Conservation (phyloP, 1,284 basidiomycete species). For the Sanghuangporus baumii region DNA sequence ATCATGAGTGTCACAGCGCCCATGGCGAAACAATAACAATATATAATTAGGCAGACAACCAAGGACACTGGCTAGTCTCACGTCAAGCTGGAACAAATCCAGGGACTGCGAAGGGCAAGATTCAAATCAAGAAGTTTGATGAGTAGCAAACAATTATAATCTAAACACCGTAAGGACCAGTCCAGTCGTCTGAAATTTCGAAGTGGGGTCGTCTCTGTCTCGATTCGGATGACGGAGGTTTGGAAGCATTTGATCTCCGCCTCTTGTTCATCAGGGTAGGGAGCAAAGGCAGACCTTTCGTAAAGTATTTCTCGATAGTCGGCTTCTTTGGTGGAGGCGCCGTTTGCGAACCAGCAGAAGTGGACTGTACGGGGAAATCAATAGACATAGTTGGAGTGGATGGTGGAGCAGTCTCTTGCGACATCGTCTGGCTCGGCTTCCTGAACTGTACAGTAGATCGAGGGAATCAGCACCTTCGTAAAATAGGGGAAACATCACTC, state of each 20-base stretch:
- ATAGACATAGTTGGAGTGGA: constrained; percentile 42
- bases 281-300: constrained; percentile 25
- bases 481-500: neutral
- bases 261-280: constrained; percentile 26
- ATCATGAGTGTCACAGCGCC: neutral
- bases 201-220: constrained; percentile 14
- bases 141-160: neutral
- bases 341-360: constrained; percentile 42
- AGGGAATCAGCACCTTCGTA: neutral
- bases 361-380: constrained; percentile 57
- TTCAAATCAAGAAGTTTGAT: neutral
- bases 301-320: constrained; percentile 39
- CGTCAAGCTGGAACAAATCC: neutral
- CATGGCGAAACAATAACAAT: neutral
- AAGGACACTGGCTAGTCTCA: neutral
- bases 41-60: neutral
- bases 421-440: constrained; percentile 21
- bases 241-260: constrained; percentile 24
- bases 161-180: constrained; percentile 17
- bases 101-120: neutral
- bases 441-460: neutral
- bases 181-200: constrained; percentile 17
- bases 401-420: constrained; percentile 28
- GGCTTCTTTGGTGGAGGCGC: constrained; percentile 24
- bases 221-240: constrained; percentile 8